Evolutionary conservation across 306 rosid genomes (phyloP).

Genomic region (Vigna reflexopilosa): DNA sequence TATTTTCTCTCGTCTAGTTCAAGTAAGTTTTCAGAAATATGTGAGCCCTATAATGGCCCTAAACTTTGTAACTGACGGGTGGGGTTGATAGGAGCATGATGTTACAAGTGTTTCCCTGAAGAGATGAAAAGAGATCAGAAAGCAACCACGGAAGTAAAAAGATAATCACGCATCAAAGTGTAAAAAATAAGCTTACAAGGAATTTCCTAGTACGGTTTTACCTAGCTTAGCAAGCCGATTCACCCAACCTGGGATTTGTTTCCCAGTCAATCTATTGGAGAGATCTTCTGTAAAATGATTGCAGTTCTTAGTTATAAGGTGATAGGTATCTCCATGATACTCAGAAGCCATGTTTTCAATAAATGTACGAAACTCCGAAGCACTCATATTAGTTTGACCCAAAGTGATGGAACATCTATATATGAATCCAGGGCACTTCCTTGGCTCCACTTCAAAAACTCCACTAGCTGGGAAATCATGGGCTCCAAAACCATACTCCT

Average conservation of each 20-base stretch:
- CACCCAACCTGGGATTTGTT: constrained; percentile 90
- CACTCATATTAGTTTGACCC: constrained; percentile 63
- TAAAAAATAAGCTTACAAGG: constrained; percentile 26
- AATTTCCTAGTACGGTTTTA: constrained; percentile 41
- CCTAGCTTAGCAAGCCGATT: constrained; percentile 97
- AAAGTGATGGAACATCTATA: constrained; percentile 75
- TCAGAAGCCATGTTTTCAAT: constrained; percentile 80
- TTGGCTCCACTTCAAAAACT: constrained; percentile 96
- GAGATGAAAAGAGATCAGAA: background rate
- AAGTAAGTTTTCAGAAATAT: constrained; percentile 14
- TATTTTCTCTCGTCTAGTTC: constrained; percentile 6
- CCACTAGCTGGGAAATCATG: constrained; percentile 94
- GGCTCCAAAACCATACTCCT: constrained; percentile 96
- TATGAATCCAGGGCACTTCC: constrained; percentile 86
- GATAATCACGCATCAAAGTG: background rate
- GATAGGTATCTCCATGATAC: constrained; percentile 96
- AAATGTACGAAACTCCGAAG: constrained; percentile 70
- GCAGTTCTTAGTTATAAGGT: constrained; percentile 94
- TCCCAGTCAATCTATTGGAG: constrained; percentile 69
- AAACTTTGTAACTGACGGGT: constrained; percentile 8
- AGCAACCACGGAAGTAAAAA: constrained; percentile 20
- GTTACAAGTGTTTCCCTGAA: constrained; percentile 3
- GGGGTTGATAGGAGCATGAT: constrained; percentile 30
- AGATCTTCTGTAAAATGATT: constrained; percentile 93
- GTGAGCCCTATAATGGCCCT: constrained; percentile 24